Base-by-base conservation (phyloP, 768 basidiomycete genomes). In the Gelatoporia subvermispora region DNA sequence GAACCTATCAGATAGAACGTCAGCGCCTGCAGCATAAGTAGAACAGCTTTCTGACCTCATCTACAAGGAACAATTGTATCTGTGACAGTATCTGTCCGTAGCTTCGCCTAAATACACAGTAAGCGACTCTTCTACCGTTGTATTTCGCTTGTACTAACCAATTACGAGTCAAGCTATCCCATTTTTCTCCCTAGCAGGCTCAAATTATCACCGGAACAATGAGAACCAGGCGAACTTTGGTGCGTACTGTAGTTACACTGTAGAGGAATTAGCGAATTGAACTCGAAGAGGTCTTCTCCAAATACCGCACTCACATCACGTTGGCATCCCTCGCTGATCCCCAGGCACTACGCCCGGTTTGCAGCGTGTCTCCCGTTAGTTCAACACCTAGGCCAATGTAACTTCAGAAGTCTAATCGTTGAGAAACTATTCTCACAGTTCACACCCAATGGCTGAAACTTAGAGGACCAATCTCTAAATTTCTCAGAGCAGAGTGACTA, bases 401-500 rank as follows among this genome's bases (percentile, higher is more conserved):
- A 34, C 41, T 3, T 8, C 41, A n/a, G n/a, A 25, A 17, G 17
- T 0, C 18, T 15, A 25, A 24, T 15, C n/a, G n/a, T 3, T 35
- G 17, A 39, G 8, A 37, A 11, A 39, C 20, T 9, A 4, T 8
- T 11, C 76, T 47, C 52, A 89, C 93, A 92, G 64, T 82, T 85
- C 11, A 92, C 67, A 0, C 89, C 86, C 5, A 93, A 68, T 7
- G 76, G 71, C 45, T 78, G 77, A 54, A 96, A 93, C 63, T 94
- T 94, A 3, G 68, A 62, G 1, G 73, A 70, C 95, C 96, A 99
- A 59, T 97, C 95, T 45, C 74, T 74, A 51, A 75, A 77, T 52
- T 87, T 79, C 68, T 99, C 94, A 0, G 83, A 74, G 56, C 95
- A 98, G 3, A 98, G 69, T 0, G 93, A 91, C 90, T 96, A 37